Evolutionary conservation across 75 land plant species (phyloP), one percentile per base, ranked within the genome.

Genomic region (Cunninghamia lanceolata): DNA sequence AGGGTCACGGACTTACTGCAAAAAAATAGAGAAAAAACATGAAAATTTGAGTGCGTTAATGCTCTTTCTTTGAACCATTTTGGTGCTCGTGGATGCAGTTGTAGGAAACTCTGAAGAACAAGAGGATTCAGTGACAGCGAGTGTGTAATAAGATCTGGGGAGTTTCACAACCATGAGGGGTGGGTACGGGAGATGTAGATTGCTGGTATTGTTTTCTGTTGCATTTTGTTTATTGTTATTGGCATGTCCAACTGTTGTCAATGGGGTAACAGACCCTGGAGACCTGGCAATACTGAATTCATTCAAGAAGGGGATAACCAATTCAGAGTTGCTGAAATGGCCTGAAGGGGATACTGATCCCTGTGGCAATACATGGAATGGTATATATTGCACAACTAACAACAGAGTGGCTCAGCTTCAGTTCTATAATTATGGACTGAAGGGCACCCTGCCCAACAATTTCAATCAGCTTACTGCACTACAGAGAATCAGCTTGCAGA

Each of bases 391-490:
- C 83, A 1, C 8, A 0, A 84, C 82, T 10, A 28, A 9, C 3
- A 5, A 35, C 32, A 87, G 94, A 43, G 94, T 96, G 40, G 3
- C 93, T 17, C 93, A 93, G 90, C 90, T 96, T 86, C 94, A 93
- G 87, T 90, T 90, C 71, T 84, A 89, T 85, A 45, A 77, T 2
- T 9, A 89, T 43, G 95, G 95, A 3, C 83, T 96, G 42, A 73
- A 32, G 32, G 98, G 98, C 25, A 66, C 92, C 46, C 63, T 96
- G 78, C 96, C 98, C 14, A 45, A 75, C 36, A 87, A 85, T 70
- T 88, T 96, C 86, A 96, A 96, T 90, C 66, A 90, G 87, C 93
- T 96, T 71, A 56, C 90, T 14, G 78, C 11, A 84, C 92, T 96
- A 25, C 1, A 36, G 40, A 88, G 89, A 56, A 16, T 96, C 4